These are phyloP conservation scores for Lentinula edodes DNA, from an alignment of 768 basidiomycete genomes.

Conservation along the genomic window DNA sequence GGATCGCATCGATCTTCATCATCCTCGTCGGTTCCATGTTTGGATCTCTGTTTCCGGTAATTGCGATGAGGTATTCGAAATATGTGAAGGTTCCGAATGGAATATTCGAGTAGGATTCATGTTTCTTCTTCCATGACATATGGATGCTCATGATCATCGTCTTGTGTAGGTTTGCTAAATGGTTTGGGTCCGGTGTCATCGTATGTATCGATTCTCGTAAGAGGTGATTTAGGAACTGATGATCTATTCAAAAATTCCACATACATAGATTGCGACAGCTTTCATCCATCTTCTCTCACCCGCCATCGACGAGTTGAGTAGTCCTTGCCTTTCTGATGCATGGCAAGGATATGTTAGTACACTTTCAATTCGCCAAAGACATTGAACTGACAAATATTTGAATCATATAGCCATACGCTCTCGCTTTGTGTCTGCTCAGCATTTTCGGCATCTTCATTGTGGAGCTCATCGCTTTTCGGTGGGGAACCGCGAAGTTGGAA, in stretches of 20 bases:
- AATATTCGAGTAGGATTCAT: slow-evolving; percentile 43
- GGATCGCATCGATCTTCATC: slow-evolving; percentile 53
- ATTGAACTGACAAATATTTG: neutral
- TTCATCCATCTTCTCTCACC: slow-evolving; percentile 82
- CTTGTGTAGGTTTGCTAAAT: slow-evolving; percentile 67
- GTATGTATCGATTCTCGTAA: slow-evolving; percentile 32
- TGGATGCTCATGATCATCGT: slow-evolving; percentile 4
- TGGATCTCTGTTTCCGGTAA: slow-evolving; percentile 52
- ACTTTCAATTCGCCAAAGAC: neutral
- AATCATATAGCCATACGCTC: slow-evolving; percentile 63
- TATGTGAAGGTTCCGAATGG: slow-evolving; percentile 34
- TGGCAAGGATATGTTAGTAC: slow-evolving; percentile 74
- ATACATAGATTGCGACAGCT: slow-evolving; percentile 72
- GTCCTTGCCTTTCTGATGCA: slow-evolving; percentile 58
- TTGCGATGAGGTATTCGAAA: slow-evolving; percentile 31
- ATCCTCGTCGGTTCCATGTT: slow-evolving; percentile 38
- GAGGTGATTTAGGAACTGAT: neutral
- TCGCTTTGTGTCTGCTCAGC: slow-evolving; percentile 75
- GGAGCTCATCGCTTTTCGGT: slow-evolving; percentile 83
- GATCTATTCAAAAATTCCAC: neutral
- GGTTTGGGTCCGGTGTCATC: slow-evolving; percentile 88
- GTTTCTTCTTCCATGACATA: neutral
- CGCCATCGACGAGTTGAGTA: slow-evolving; percentile 63
- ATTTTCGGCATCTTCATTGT: slow-evolving; percentile 81
- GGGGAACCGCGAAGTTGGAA: slow-evolving; percentile 70